Percentiles rank a stretch among this genome's conserved stretches.
phyloP scores from a whole-genome alignment of 345 rosid species.

The Eucalyptus marginata region DNA sequence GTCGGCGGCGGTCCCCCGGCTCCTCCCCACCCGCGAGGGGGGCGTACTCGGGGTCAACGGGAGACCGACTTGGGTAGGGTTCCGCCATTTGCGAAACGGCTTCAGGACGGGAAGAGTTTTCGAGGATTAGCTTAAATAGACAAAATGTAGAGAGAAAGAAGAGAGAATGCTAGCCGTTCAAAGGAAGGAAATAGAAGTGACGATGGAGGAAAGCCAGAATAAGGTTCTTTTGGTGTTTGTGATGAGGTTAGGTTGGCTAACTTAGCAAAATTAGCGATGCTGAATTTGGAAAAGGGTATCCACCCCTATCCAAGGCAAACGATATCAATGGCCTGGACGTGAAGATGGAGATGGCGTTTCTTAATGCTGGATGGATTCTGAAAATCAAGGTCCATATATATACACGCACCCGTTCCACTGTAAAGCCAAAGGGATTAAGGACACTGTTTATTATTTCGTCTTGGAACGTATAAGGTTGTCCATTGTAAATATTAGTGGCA shows the following conservation, averaged over 20 bases:
- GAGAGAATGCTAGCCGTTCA: background rate
- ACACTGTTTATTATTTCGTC: background rate
- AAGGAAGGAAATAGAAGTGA: background rate
- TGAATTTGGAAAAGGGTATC: background rate
- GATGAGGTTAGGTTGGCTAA: background rate
- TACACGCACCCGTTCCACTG: background rate
- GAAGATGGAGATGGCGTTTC: background rate
- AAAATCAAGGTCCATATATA: background rate
- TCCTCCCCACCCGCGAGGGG: background rate
- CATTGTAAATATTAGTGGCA: background rate
- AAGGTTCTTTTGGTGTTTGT: background rate
- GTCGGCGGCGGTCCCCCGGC: background rate
- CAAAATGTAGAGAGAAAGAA: background rate
- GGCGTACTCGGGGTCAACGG: background rate
- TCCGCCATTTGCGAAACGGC: background rate
- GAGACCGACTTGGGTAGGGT: background rate
- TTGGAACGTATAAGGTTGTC: background rate
- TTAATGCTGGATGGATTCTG: background rate
- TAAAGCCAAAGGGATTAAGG: background rate
- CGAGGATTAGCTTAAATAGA: background rate
- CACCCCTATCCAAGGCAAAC: background rate
- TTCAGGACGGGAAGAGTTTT: background rate
- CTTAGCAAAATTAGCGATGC: background rate
- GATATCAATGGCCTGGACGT: background rate
- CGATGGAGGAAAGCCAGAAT: background rate